Evolutionary conservation across 257 asterid species (phyloP), one percentile per base, ranked within the genome.

Genomic region (Lantana camara): DNA sequence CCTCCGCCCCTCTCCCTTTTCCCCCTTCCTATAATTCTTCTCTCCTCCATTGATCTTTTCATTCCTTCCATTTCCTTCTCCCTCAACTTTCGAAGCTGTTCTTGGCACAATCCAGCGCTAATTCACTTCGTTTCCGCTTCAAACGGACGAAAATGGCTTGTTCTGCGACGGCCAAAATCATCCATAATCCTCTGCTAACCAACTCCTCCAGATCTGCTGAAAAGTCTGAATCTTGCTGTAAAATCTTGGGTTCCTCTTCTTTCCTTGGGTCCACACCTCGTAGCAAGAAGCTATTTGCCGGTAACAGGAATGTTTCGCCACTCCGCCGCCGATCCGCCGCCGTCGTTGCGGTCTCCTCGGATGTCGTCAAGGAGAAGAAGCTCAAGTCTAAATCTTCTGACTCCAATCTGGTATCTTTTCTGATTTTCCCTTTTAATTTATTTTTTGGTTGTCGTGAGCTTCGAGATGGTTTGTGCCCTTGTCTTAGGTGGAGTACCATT

Each of bases 331-430:
- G 85, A 75, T 80, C 86, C 53, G 64, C 77, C 70, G 23, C 62
- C 9, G 80, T 86, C 17, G 76, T 77, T n/a, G 90, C 90, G 0
- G 91, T 89, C 48, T 76, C 85, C 7, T 85, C 96, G 7, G 92
- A 91, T 78, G 89, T 83, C 12, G 79, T 83, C 71, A 89, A 89
- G 89, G 92, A 82, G 70, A 86, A 83, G 76, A 86, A 84, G 76
- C 67, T 80, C 52, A 81, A 85, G 50, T 67, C 88, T 65, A 76
- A 46, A 67, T 70, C 83, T 20, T 27, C 80, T 47, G 57, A 38
- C 40, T 51, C 86, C 68, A 82, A 79, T 77, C 75, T 80, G 90
- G 96, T 91, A 79, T 46, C 1, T 24, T 3, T 45, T 15, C 23
- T 70, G 20, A 9, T 4, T 24, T 20, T 9, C 11, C 41, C 23